These are phyloP conservation scores for Aquanectria penicillioides DNA, from an alignment of 2,329 filamentous ascomycete species.

Conservation along the genomic window DNA sequence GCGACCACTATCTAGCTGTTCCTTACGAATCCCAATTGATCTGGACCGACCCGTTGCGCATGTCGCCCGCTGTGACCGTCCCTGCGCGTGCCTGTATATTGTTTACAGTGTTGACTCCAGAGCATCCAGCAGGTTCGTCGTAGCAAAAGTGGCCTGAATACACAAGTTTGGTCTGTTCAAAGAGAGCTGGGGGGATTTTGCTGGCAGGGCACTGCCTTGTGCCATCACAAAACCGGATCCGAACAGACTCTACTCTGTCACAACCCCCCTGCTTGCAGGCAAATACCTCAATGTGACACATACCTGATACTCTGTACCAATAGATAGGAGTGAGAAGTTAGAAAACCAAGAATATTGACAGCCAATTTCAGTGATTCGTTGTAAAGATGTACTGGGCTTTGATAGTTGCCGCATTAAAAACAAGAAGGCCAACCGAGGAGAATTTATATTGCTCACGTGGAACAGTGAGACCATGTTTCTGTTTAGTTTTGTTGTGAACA, in stretches of 20 bases:
- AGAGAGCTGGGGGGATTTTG: not conserved
- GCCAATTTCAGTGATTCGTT: no score
- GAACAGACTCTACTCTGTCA: not conserved
- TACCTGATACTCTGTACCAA: not conserved
- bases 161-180: not conserved
- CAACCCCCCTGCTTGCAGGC: not conserved
- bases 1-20: no score
- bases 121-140: not conserved
- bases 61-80: no score
- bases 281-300: not conserved
- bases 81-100: no score
- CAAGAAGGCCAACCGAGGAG: no score
- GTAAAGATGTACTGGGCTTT: no score
- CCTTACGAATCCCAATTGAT: no score
- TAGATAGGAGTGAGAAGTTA: not conserved
- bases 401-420: no score
- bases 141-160: not conserved
- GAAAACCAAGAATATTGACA: no score
- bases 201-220: not conserved
- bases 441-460: not conserved
- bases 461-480: not conserved
- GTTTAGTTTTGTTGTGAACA: not conserved
- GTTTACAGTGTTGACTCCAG: not conserved
- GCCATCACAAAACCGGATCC: not conserved
- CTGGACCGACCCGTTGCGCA: no score